Conservation (phyloP, 345 rosid species). For the Citrus reticulata region DNA sequence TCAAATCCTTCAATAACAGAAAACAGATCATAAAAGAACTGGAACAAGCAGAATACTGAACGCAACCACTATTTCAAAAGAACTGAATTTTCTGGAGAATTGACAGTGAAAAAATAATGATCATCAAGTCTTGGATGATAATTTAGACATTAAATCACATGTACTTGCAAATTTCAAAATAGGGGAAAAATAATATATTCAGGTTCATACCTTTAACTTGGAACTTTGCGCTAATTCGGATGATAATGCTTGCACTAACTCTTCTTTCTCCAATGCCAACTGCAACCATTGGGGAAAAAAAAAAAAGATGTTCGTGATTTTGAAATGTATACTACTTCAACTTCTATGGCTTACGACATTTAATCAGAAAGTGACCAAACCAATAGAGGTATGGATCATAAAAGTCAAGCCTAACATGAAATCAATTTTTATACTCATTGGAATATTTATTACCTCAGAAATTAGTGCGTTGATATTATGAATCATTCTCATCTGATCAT, state of each 20-base stretch:
- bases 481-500: constrained; percentile 75
- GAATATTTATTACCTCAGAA: constrained; percentile 61
- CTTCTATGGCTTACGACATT: not conserved
- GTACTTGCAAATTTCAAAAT: not conserved
- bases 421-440: not conserved
- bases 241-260: constrained; percentile 67
- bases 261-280: constrained; percentile 89
- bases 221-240: constrained; percentile 70
- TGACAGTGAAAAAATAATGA: not conserved
- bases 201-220: constrained; percentile 60
- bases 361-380: not conserved
- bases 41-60: not conserved
- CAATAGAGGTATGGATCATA: not conserved
- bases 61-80: not conserved
- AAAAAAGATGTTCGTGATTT: constrained; percentile 1
- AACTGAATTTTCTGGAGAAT: not conserved
- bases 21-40: not conserved
- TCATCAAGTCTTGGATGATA: not conserved
- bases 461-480: constrained; percentile 63
- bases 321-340: not conserved
- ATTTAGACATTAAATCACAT: not conserved
- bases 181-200: not conserved
- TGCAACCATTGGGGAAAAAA: constrained; percentile 22
- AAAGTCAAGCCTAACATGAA: not conserved
- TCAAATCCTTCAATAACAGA: constrained; percentile 58